Percentiles rank a stretch among this genome's conserved stretches.
phyloP scores from a whole-genome alignment of 441 rosid species.

The Manihot esculenta region DNA sequence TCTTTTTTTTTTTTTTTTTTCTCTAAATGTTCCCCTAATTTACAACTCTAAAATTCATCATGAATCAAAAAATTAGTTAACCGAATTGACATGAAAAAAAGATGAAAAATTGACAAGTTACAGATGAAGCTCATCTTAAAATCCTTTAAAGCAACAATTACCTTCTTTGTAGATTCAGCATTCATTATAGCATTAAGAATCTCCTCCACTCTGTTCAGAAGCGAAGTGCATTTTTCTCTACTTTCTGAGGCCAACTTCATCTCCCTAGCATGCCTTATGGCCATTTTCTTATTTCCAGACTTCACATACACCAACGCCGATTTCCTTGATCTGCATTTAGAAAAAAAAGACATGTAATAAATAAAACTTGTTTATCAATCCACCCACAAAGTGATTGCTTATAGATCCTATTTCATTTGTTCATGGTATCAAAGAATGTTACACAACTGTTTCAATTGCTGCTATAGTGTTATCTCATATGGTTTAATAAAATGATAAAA shows the following conservation, averaged over 20 bases:
- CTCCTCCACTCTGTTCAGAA: conserved; percentile 80
- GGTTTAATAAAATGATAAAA: neutral
- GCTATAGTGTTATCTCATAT: neutral
- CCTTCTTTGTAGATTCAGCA: conserved; percentile 76
- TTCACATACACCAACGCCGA: conserved; percentile 58
- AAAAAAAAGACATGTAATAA: too few relatives aligned
- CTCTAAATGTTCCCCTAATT: too few relatives aligned
- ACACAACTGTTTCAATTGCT: neutral
- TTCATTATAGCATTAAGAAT: conserved; percentile 51
- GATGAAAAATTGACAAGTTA: neutral
- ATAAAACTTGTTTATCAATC: neutral
- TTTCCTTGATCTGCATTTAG: conserved; percentile 61
- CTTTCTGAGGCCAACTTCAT: conserved; percentile 57
- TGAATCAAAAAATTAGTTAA: neutral
- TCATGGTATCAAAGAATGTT: neutral
- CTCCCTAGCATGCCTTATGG: conserved; percentile 70
- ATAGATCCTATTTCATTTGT: neutral
- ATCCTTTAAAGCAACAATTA: conserved; percentile 21
- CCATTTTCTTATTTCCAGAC: conserved; percentile 71
- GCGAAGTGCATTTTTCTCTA: conserved; percentile 66
- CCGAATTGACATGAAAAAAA: neutral
- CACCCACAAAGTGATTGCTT: neutral
- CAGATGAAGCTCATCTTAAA: conserved; percentile 8
- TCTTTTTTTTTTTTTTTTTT: too few relatives aligned
- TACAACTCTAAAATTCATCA: neutral